These are phyloP conservation scores for Coemansia sp. DNA, from an alignment of 192 early-diverging fungal species.

Conservation along the genomic window DNA sequence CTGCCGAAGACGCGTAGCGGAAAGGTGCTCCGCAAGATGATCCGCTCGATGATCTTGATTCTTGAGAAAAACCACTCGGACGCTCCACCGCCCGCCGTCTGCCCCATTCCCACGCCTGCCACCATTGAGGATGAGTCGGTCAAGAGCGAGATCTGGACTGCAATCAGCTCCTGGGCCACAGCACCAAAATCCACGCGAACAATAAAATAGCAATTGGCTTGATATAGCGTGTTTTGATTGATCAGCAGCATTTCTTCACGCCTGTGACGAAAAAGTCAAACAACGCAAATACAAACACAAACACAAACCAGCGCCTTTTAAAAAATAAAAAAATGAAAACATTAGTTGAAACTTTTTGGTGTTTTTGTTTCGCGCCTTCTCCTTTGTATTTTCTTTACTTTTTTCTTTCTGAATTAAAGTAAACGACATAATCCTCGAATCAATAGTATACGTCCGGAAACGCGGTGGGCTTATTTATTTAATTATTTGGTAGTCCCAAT, in stretches of 20 bases:
- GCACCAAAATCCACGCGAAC: not conserved
- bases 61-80: conserved; percentile 24
- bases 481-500: not conserved
- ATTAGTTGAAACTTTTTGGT: conserved; percentile 6
- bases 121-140: conserved; percentile 78
- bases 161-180: conserved; percentile 2
- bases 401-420: conserved; percentile 2
- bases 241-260: not conserved
- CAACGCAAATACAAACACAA: not conserved
- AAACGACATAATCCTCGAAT: not conserved
- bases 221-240: not conserved
- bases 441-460: not conserved
- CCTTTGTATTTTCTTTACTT: conserved; percentile 3
- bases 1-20: conserved; percentile 86
- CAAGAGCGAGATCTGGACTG: conserved; percentile 52
- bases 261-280: not conserved
- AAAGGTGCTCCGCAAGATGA: conserved; percentile 77
- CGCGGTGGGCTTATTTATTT: not conserved
- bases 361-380: conserved; percentile 1
- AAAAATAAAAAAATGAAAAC: not conserved
- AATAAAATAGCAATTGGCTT: not conserved
- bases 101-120: conserved; percentile 61
- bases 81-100: conserved; percentile 47
- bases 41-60: conserved; percentile 68
- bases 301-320: no score